These are phyloP conservation scores for Diplotaxis tenuifolia DNA, from an alignment of 345 rosid species.

Conservation along the genomic window DNA sequence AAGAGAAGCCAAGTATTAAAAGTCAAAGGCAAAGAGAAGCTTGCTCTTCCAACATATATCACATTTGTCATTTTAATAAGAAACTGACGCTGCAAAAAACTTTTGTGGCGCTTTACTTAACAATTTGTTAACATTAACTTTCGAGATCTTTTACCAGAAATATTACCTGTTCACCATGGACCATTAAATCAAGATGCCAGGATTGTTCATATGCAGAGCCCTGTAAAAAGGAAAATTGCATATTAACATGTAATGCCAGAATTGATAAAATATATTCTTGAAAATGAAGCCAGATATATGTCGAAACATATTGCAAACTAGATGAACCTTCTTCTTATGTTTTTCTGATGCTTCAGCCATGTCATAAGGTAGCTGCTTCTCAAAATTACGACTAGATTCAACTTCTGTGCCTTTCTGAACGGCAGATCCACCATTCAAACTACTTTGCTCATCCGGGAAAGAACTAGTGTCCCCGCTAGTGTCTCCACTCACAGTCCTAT, in stretches of 20 bases:
- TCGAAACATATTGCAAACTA: constrained; percentile 39
- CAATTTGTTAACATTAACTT: constrained; percentile 3
- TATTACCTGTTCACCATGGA: constrained; percentile 66
- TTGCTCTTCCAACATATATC: constrained; percentile 6
- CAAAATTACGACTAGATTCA: constrained; percentile 65
- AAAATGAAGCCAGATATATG: constrained; percentile 23
- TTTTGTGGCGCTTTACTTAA: background rate
- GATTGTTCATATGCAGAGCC: constrained; percentile 66
- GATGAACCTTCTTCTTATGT: constrained; percentile 65
- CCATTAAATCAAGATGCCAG: constrained; percentile 68
- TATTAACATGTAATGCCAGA: constrained; percentile 21
- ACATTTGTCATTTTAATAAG: constrained; percentile 15
- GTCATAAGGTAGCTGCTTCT: constrained; percentile 65
- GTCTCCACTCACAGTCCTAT: constrained; percentile 69
- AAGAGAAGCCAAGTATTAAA: constrained; percentile 11
- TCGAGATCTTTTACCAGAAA: constrained; percentile 9
- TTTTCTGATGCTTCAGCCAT: constrained; percentile 66
- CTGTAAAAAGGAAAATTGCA: constrained; percentile 47
- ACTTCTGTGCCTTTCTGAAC: constrained; percentile 72
- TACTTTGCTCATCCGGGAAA: constrained; percentile 80
- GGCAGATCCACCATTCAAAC: constrained; percentile 65
- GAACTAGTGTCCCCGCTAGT: constrained; percentile 97
- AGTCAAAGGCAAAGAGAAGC: constrained; percentile 21
- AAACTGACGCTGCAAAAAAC: background rate
- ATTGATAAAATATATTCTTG: background rate